Base-by-base conservation (phyloP, 2,329 filamentous ascomycete genomes). In the Fonsecaea pedrosoi region DNA sequence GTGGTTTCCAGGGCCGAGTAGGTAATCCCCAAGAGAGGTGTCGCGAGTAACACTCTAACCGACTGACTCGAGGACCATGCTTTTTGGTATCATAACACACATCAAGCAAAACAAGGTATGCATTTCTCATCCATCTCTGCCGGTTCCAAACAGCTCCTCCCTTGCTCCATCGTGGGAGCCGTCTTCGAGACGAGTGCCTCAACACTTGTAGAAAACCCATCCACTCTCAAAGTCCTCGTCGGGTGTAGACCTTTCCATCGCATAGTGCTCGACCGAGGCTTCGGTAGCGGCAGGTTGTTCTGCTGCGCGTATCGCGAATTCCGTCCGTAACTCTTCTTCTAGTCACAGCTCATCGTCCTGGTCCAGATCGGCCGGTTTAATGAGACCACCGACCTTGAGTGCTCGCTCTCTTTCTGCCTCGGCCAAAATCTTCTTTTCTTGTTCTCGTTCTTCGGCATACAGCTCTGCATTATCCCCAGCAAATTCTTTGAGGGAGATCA, bases 401-500 rank as follows among this genome's bases (percentile, higher is more conserved):
- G 92, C 89, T 73, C 94, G 90, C 80, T 97, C 92, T 74, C 94
- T 89, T 78, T 99, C 96, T 25, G 92, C 91, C 57, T 90, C 89
- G 78, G 94, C 92, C 55, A 91, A 92, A 73, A 94, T 92, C 71
- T 88, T 89, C 68, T 94, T 90, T 70, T 93, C 92, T 78, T 96
- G 91, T 80, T 99, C 95, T 79, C 96, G 93, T 79, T 99, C 95
- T 66, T 97, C 94, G 3, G 91, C 89, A 79, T 91, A 99, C 9
- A 99, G 85, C 76, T 99, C 95, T 0, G 94, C 88, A 74, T 98
- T 97, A 80, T 99, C 95, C 60, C 92, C 95, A 0, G 92, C 89
- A 75, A 98, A 99, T 80, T 99, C 96, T 82, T 97, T 97, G 73
- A 99, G 84, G 25, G 94, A 96, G 74, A 99, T 96, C 73, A 99